Percentiles rank a stretch among this genome's conserved stretches.
These are phyloP conservation scores for Nyctanthes arbortristis DNA, from an alignment of 257 asterid species.

Conservation along the genomic window DNA sequence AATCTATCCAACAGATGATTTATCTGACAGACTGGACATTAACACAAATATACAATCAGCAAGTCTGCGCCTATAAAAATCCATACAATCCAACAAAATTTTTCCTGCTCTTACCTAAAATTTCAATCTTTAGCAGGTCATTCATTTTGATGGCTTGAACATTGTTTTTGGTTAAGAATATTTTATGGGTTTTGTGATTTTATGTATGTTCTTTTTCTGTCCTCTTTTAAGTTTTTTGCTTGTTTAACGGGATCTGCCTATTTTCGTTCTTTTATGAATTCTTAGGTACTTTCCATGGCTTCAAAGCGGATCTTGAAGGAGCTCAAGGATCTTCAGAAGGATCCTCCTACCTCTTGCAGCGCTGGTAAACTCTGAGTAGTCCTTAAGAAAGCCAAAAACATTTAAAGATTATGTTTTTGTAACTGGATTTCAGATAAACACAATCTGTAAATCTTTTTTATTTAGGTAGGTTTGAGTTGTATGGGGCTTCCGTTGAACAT, in stretches of 20 bases:
- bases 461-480: too few species aligned
- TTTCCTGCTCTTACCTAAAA: not conserved
- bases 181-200: not conserved
- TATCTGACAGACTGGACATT: not conserved
- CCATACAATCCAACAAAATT: too few species aligned
- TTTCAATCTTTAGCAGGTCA: not conserved
- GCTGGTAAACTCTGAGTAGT: not conserved
- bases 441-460: too few species aligned
- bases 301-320: constrained; percentile 6
- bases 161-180: not conserved
- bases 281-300: not conserved
- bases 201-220: not conserved
- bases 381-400: not conserved
- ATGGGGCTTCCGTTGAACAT: too few species aligned
- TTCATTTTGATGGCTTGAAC: not conserved
- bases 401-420: not conserved
- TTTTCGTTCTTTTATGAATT: not conserved
- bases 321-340: constrained; percentile 6
- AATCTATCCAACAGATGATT: not conserved
- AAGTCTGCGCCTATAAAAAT: not conserved
- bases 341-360: constrained; percentile 6
- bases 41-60: not conserved
- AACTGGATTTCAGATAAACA: too few species aligned
- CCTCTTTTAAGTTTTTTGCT: too few species aligned
- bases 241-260: too few species aligned